Evolutionary conservation across 441 rosid species (phyloP).

Genomic region (Theobroma grandiflorum): DNA sequence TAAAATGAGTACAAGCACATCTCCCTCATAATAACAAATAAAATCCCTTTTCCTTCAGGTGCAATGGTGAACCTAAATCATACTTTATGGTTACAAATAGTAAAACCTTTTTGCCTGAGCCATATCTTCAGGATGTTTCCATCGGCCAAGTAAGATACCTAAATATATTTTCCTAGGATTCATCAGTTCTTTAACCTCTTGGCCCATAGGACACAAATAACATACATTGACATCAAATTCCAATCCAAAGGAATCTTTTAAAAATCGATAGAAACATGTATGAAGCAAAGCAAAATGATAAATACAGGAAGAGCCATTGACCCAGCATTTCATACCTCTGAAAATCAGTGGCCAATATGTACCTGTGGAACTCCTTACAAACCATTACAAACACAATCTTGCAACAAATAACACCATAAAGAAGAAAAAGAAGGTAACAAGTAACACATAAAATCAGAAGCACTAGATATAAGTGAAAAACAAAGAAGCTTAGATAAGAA

Average conservation of each 20-base stretch:
- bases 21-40: background rate
- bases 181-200: no score
- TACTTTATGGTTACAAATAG: background rate
- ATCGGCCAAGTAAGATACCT: background rate
- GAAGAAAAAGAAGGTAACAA: background rate
- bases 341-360: constrained; percentile 19
- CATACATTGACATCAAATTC: background rate
- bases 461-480: constrained; percentile 1
- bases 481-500: background rate
- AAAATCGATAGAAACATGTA: background rate
- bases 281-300: background rate
- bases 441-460: background rate
- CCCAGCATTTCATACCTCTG: constrained; percentile 38
- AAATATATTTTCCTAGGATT: background rate
- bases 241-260: background rate
- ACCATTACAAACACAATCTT: constrained; percentile 16
- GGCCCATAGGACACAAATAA: background rate
- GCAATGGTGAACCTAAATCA: background rate
- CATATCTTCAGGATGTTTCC: constrained; percentile 11
- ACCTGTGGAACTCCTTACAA: constrained; percentile 33
- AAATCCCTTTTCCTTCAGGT: background rate
- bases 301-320: constrained; percentile 22
- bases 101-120: background rate
- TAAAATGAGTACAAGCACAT: background rate
- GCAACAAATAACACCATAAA: constrained; percentile 21